Evolutionary conservation across 1,139 yeast species (phyloP).

Genomic region (Pneumocystis canis): DNA sequence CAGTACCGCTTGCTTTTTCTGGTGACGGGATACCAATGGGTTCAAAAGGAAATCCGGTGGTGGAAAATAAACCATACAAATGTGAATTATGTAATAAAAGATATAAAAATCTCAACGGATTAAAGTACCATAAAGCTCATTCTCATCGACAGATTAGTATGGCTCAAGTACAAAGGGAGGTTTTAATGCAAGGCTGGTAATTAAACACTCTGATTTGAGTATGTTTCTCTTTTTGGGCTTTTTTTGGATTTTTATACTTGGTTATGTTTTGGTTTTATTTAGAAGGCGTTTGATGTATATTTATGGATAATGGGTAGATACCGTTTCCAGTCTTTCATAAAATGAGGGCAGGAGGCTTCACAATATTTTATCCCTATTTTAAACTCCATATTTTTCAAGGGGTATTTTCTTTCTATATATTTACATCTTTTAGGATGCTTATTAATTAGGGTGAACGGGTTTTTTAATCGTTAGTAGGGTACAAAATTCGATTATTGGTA

Average conservation of each 20-base stretch:
- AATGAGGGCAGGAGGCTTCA: background rate
- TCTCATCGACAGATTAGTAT: constrained; percentile 27
- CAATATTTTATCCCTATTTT: background rate
- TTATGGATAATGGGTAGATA: background rate
- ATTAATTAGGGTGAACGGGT: background rate
- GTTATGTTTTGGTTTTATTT: constrained; percentile 18
- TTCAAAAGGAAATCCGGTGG: constrained; percentile 23
- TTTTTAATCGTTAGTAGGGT: too few relatives aligned
- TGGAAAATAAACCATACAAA: constrained; percentile 95
- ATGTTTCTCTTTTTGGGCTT: background rate
- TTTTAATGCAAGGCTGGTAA: background rate
- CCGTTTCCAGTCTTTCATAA: background rate
- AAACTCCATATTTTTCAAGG: background rate
- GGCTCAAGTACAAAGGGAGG: constrained; percentile 2
- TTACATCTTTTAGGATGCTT: background rate
- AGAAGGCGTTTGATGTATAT: background rate
- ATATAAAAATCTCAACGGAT: constrained; percentile 87
- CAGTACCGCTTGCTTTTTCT: constrained; percentile 3
- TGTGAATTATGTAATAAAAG: constrained; percentile 98
- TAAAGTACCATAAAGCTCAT: constrained; percentile 94
- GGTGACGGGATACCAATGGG: background rate
- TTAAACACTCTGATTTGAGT: background rate
- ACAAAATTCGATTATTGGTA: too few relatives aligned
- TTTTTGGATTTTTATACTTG: constrained; percentile 19
- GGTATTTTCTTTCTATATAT: background rate